Base-by-base conservation (phyloP, 2,329 filamentous ascomycete genomes). In the Monosporascus ibericus region DNA sequence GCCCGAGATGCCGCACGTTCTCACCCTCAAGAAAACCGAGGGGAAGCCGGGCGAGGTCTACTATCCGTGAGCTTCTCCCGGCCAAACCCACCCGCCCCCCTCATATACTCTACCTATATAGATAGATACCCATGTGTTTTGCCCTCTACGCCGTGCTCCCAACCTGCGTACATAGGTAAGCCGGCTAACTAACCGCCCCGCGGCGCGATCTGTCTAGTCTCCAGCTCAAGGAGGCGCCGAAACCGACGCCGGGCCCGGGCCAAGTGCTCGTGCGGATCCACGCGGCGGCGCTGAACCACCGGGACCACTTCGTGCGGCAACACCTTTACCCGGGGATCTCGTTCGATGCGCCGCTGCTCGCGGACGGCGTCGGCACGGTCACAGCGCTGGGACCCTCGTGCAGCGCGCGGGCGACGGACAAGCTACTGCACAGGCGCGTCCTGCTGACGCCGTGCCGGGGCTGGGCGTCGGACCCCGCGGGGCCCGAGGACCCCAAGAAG, bases 231-330 rank as follows among this genome's bases (percentile, higher is more conserved):
- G 74, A 83, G 36, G 71, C 86, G 17, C 78, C 85, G 52, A 76
- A 78, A 57, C 87, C 87, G 25, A 75, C 74, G 2, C 86, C 86
- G 0, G 79, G 81, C 25, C 79, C 81, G 17, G 76, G 76, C 56
- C 80, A 96, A 68, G 75, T 96, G 59, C 76, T 95, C 6, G 75
- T 97, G 56, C 84, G 82, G 63, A 76, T 97, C 65, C 80, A 81
- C 37, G 88, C 91, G 49, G 88, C 86, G 1, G 87, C 92, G 15
- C 84, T 97, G 48, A 97, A 97, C 75, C 94, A 97, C 75, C 88
- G 92, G 63, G 94, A 97, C 70, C 83, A 95, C 61, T 97, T 96
- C 75, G 88, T 95, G 71, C 88, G 92, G 51, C 91, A 94, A 70
- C 87, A 92, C 65, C 83, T 95, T 40, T 97, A 97, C 75, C 92